Evolutionary conservation across 768 basidiomycete genomes (phyloP).

Genomic region (Boletus huronensis): DNA sequence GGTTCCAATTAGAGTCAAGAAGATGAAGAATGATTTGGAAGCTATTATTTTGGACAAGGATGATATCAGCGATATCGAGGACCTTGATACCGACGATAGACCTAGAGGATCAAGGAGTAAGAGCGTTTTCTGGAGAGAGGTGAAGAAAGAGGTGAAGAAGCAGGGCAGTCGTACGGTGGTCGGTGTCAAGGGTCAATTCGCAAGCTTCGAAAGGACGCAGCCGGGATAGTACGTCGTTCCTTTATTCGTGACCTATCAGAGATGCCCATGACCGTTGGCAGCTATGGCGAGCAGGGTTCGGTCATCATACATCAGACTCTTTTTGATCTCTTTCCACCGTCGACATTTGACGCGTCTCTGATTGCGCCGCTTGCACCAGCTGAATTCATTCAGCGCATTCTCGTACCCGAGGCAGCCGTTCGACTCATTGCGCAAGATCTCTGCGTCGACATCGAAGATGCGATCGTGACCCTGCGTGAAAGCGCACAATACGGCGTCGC

Average conservation of each 20-base stretch:
- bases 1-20: conserved; percentile 51
- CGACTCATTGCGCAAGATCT: conserved; percentile 81
- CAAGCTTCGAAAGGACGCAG: conserved; percentile 75
- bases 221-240: conserved; percentile 78
- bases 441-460: conserved; percentile 42
- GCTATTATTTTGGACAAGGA: conserved; percentile 49
- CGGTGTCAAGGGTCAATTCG: conserved; percentile 72
- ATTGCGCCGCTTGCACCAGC: conserved; percentile 64
- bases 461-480: conserved; percentile 60
- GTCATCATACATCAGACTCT: conserved; percentile 77
- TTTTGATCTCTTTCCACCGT: conserved; percentile 68
- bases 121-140: conserved; percentile 67
- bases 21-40: conserved; percentile 45
- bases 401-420: conserved; percentile 87
- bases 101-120: conserved; percentile 32
- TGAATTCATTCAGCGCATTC: conserved; percentile 77
- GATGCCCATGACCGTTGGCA: conserved; percentile 27
- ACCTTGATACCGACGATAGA: conserved; percentile 4
- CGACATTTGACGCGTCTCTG: conserved; percentile 48
- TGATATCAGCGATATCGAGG: conserved; percentile 22
- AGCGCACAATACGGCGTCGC: conserved; percentile 82
- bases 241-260: not conserved
- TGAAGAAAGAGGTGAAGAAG: conserved; percentile 56
- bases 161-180: conserved; percentile 64
- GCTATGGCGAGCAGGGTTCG: conserved; percentile 85